Conservation (phyloP, 805 yeast species). For the Myxozyma vanderwaltii region DNA sequence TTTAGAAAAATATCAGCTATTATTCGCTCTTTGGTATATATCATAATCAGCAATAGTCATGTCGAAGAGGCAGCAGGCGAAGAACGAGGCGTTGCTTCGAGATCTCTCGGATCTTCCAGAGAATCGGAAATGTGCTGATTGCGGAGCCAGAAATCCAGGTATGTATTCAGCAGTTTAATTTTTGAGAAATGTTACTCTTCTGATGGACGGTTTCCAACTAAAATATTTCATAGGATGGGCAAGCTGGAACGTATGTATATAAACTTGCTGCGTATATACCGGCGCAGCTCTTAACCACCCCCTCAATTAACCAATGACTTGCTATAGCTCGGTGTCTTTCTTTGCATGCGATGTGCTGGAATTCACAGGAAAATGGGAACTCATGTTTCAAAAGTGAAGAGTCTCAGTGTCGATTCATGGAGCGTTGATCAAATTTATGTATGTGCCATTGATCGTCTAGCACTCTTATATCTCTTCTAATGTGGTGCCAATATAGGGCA, state of each 20-base stretch:
- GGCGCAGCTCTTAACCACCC: too few species aligned
- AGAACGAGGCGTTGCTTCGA: constrained; percentile 55
- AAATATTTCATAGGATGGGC: constrained; percentile 40
- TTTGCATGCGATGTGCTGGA: constrained; percentile 85
- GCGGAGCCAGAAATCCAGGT: constrained; percentile 68
- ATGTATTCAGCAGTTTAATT: neutral
- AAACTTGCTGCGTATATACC: too few species aligned
- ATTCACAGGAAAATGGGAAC: constrained; percentile 68
- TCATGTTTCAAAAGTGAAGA: constrained; percentile 66
- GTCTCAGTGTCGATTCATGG: constrained; percentile 77
- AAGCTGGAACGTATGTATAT: constrained; percentile 37
- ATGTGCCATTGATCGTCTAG: constrained; percentile 13
- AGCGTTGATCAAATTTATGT: constrained; percentile 54
- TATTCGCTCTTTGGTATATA: neutral
- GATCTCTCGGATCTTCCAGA: constrained; percentile 59
- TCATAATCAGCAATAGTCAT: constrained; percentile 22
- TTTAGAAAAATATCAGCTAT: neutral
- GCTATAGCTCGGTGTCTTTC: constrained; percentile 59
- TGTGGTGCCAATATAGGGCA: constrained; percentile 26
- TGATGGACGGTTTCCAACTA: constrained; percentile 5
- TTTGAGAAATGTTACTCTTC: neutral
- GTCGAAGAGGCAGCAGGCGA: constrained; percentile 49
- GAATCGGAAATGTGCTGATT: constrained; percentile 81
- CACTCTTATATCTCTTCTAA: too few species aligned
- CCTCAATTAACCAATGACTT: neutral